Percentiles rank a stretch among this genome's conserved stretches.
Evolutionary conservation across 495 filamentous ascomycete species (phyloP).

Genomic region (Tuber indicum): DNA sequence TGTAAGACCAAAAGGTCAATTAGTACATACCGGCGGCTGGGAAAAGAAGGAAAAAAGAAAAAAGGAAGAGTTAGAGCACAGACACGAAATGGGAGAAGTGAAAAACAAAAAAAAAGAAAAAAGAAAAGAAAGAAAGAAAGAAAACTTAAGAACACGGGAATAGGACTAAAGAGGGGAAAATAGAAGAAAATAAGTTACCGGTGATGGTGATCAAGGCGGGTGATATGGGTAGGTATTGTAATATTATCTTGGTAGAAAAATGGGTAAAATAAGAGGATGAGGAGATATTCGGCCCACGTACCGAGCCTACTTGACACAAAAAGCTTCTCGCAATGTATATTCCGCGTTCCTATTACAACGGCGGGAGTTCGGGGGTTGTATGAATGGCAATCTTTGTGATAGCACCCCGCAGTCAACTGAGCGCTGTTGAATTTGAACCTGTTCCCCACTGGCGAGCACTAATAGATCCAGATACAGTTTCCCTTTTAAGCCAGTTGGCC

Average conservation of each 20-base stretch:
- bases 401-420: background rate
- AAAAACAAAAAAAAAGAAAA: background rate
- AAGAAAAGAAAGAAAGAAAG: background rate
- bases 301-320: slow-evolving; percentile 30
- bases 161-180: background rate
- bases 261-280: slow-evolving; percentile 8
- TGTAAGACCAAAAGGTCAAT: background rate
- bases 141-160: slow-evolving; percentile 14
- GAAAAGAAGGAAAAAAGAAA: background rate
- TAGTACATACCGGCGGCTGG: slow-evolving; percentile 16
- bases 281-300: slow-evolving; percentile 24
- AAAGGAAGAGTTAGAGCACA: background rate
- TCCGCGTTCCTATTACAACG: background rate
- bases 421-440: background rate
- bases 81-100: background rate
- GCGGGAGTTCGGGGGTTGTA: background rate
- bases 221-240: background rate
- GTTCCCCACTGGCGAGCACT: background rate
- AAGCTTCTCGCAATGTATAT: background rate
- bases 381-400: background rate
- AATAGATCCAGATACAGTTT: slow-evolving; percentile 27
- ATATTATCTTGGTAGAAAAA: slow-evolving; percentile 1
- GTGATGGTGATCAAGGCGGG: background rate
- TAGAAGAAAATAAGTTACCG: background rate
- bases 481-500: slow-evolving; percentile 12